Base-by-base conservation (phyloP, 1,139 yeast species). In the Candida sanyaensis region DNA sequence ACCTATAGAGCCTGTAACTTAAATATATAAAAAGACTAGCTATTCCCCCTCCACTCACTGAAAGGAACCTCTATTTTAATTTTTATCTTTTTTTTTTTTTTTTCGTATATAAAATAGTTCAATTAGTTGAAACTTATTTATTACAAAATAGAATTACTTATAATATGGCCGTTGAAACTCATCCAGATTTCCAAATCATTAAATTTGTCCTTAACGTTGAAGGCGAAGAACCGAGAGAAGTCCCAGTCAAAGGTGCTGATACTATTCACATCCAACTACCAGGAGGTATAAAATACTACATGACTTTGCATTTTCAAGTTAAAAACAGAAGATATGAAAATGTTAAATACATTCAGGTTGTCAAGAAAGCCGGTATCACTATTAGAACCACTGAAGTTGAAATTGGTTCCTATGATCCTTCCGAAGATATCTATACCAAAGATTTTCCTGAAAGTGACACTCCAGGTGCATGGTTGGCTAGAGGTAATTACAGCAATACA, bases 381-480 rank as follows among this genome's bases (percentile, higher is more conserved):
- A 60, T 74, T 34, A 71, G 67, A 54, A 58, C 61, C 37, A 67
- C 69, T 41, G 70, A 66, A 17, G 51, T 62, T 42, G 64, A 62
- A 11, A 54, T 75, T 44, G 75, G 76, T 36, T 62, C 60, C 24
- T 66, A 55, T 54, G 70, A 62, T 43, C 69, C 76, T 36, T 61
- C 66, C 10, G 65, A 61, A 7, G 71, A 67, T 47, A 50, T 58
- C 7, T 65, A 67, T 55, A 13, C 57, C 17, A 62, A 63, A 51
- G 59, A 58, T 10, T 73, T 71, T 55, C 69, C 68, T 13, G 66
- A 64, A 48, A 78, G 73, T 49, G 60, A 61, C 13, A 66, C 78
- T 41, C 80, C 80, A 11, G 68, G 71, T 47, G 78, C 78, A 24
- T 73, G 66, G 57, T 60, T 73, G 41, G 57, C 68, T 46, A 71